Evolutionary conservation across 345 rosid species (phyloP).

Genomic region (Carallia brachiata): DNA sequence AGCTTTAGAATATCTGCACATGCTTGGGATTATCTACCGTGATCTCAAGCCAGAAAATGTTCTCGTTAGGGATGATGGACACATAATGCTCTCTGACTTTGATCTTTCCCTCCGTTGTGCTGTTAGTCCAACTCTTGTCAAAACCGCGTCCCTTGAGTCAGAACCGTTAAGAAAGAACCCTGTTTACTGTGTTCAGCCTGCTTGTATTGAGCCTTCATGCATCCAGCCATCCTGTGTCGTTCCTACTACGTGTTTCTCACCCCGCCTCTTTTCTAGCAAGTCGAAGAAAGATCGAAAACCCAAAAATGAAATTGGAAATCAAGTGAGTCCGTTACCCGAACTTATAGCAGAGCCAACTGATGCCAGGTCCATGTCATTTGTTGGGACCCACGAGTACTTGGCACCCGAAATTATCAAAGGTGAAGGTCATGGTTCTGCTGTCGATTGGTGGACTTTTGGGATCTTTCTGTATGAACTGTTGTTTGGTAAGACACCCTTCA

Average conservation of each 20-base stretch:
- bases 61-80: slow-evolving; percentile 73
- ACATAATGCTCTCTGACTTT: slow-evolving; percentile 78
- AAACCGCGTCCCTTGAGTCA: slow-evolving; percentile 50
- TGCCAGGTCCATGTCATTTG: slow-evolving; percentile 93
- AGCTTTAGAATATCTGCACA: slow-evolving; percentile 80
- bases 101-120: slow-evolving; percentile 84
- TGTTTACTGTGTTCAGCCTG: slow-evolving; percentile 71
- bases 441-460: slow-evolving; percentile 97
- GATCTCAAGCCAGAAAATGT: slow-evolving; percentile 88
- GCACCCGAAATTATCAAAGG: slow-evolving; percentile 91
- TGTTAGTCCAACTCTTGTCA: slow-evolving; percentile 82
- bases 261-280: slow-evolving; percentile 80
- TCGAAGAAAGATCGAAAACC: slow-evolving; percentile 68
- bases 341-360: slow-evolving; percentile 88
- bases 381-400: slow-evolving; percentile 89
- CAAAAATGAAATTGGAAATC: slow-evolving; percentile 65
- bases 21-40: slow-evolving; percentile 84
- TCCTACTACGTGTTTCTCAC: slow-evolving; percentile 82
- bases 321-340: slow-evolving; percentile 82
- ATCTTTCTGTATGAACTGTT: slow-evolving; percentile 78
- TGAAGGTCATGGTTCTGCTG: slow-evolving; percentile 96
- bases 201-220: slow-evolving; percentile 77
- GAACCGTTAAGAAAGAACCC: slow-evolving; percentile 66
- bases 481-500: slow-evolving; percentile 88
- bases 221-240: slow-evolving; percentile 78